Percentiles rank a stretch among this genome's conserved stretches.
Evolutionary conservation across 306 rosid genomes (phyloP).

Genomic region (Dryas drummondii): DNA sequence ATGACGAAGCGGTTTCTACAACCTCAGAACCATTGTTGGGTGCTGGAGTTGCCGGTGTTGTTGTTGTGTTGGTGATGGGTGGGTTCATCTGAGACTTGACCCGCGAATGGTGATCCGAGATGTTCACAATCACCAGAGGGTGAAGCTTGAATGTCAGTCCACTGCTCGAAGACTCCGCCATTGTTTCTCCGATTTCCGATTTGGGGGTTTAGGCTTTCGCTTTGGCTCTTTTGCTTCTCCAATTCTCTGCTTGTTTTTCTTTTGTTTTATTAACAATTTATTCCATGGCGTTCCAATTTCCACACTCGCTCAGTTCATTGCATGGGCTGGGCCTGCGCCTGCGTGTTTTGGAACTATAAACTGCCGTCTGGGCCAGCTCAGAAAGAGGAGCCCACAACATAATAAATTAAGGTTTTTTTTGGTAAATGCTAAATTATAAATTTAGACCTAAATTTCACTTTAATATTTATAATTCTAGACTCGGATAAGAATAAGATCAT

Average conservation of each 20-base stretch:
- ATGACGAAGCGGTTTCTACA: conserved; percentile 25
- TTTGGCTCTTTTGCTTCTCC: not conserved
- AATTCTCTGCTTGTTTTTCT: too few relatives aligned
- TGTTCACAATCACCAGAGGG: conserved; percentile 89
- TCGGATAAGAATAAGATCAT: too few relatives aligned
- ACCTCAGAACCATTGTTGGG: conserved; percentile 39
- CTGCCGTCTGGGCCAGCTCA: not conserved
- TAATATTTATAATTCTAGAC: too few relatives aligned
- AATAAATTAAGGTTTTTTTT: too few relatives aligned
- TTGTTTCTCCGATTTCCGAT: conserved; percentile 20
- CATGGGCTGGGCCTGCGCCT: not conserved
- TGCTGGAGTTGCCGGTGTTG: conserved; percentile 2
- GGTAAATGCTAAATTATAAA: too few relatives aligned
- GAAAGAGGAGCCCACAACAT: not conserved
- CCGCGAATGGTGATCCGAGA: conserved; percentile 88
- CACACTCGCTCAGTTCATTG: not conserved
- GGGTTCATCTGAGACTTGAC: conserved; percentile 84
- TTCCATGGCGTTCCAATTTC: not conserved
- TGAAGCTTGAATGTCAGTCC: conserved; percentile 96
- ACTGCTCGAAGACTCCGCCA: conserved; percentile 93
- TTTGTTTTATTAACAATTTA: not conserved
- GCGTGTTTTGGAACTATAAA: not conserved
- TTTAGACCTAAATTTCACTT: too few relatives aligned
- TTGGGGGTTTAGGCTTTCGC: not conserved
- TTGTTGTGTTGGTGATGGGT: conserved; percentile 24